Percentiles rank a stretch among this genome's conserved stretches.
Conservation (phyloP, 441 rosid species). For the Bruguiera hainesii region DNA sequence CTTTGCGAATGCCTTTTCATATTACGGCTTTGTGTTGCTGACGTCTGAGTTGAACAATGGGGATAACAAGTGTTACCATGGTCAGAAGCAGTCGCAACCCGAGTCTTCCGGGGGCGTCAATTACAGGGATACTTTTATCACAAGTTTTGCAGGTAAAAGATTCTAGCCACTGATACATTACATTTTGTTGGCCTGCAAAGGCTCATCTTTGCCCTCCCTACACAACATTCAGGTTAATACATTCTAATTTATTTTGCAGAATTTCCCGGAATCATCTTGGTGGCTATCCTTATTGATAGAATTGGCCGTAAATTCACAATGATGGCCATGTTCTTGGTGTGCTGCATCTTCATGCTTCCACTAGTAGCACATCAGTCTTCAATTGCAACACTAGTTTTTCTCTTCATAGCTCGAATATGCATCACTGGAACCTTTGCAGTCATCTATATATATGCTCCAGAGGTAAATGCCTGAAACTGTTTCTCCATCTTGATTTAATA, state of each 20-base stretch:
- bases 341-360: constrained; percentile 61
- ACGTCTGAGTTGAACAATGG: constrained; percentile 80
- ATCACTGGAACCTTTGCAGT: constrained; percentile 59
- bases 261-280: constrained; percentile 63
- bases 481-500: too few species aligned
- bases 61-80: constrained; percentile 39
- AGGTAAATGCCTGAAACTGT: constrained; percentile 33
- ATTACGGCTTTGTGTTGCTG: constrained; percentile 81
- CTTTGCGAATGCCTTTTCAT: constrained; percentile 83
- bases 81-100: constrained; percentile 29
- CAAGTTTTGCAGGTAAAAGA: constrained; percentile 75
- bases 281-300: constrained; percentile 62
- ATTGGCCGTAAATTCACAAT: constrained; percentile 68
- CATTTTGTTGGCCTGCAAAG: neutral
- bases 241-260: constrained; percentile 31
- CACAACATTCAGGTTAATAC: too few species aligned
- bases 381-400: constrained; percentile 48
- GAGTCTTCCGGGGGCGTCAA: constrained; percentile 38
- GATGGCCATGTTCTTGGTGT: constrained; percentile 59
- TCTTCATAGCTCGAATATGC: constrained; percentile 69
- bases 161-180: neutral
- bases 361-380: constrained; percentile 50
- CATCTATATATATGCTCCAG: constrained; percentile 69
- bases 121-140: constrained; percentile 68
- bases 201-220: neutral